phyloP scores from a whole-genome alignment of 352 stramenopile species.

The Phytophthora ohioensis region DNA sequence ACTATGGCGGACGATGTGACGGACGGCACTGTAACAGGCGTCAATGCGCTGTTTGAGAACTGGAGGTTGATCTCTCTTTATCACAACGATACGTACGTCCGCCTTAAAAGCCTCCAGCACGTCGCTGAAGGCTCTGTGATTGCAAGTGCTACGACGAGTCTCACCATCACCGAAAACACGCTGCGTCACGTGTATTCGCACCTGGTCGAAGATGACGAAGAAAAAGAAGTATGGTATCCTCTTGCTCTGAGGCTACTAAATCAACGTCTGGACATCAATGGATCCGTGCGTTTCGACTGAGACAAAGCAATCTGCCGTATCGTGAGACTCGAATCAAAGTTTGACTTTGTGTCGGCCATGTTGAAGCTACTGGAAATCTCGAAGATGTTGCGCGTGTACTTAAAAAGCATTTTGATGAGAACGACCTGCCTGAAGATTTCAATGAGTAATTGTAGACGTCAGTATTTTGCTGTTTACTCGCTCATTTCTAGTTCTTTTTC shows the following conservation, averaged over 20 bases:
- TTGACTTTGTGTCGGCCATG: constrained; percentile 14
- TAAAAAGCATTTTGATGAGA: constrained; percentile 4
- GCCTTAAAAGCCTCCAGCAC: constrained; percentile 14
- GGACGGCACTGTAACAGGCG: constrained; percentile 16
- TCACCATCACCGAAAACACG: constrained; percentile 23
- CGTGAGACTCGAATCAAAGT: constrained; percentile 5
- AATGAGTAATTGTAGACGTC: no score
- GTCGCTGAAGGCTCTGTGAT: not conserved
- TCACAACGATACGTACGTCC: constrained; percentile 10
- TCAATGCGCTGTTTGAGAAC: constrained; percentile 10
- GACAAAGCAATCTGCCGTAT: constrained; percentile 9
- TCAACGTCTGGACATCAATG: constrained; percentile 9
- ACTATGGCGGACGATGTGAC: constrained; percentile 24
- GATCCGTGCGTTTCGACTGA: constrained; percentile 29
- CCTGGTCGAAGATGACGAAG: not conserved
- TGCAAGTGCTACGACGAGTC: not conserved
- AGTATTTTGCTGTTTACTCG: no score
- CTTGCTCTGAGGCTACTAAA: constrained; percentile 12
- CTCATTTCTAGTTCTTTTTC: no score
- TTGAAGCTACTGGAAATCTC: constrained; percentile 15
- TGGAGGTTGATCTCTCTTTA: constrained; percentile 26
- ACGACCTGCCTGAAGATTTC: no score
- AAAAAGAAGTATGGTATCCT: not conserved
- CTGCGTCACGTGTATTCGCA: constrained; percentile 21
- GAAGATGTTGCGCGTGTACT: constrained; percentile 20